Percentiles rank a stretch among this genome's conserved stretches.
Conservation (phyloP, 495 filamentous ascomycete species). For the Penicillium goetzii region DNA sequence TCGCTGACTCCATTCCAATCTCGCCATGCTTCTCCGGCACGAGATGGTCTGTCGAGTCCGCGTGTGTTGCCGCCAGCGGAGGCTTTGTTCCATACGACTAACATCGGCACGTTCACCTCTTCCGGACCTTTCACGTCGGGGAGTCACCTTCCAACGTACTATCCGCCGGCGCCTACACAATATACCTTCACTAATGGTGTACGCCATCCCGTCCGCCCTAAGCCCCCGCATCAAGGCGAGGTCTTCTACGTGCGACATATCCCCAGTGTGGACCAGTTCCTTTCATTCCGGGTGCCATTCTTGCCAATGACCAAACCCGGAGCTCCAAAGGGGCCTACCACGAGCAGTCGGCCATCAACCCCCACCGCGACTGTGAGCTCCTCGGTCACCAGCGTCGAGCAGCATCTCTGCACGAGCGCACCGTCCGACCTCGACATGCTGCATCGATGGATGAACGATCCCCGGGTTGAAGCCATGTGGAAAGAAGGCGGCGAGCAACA, state of each 20-base stretch:
- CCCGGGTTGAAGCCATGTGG: slow-evolving; percentile 84
- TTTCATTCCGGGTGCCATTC: slow-evolving; percentile 81
- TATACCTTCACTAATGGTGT: slow-evolving; percentile 78
- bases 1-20: slow-evolving; percentile 58
- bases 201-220: slow-evolving; percentile 85
- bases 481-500: slow-evolving; percentile 64
- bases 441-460: slow-evolving; percentile 87
- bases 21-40: slow-evolving; percentile 63
- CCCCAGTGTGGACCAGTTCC: slow-evolving; percentile 78
- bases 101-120: slow-evolving; percentile 67
- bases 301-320: slow-evolving; percentile 34
- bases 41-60: slow-evolving; percentile 40
- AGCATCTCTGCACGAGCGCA: slow-evolving; percentile 34
- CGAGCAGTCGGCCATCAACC: slow-evolving; percentile 22
- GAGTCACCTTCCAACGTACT: slow-evolving; percentile 88
- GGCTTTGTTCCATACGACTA: slow-evolving; percentile 33
- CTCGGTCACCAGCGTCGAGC: slow-evolving; percentile 31
- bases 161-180: slow-evolving; percentile 78
- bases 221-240: slow-evolving; percentile 85
- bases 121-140: slow-evolving; percentile 71
- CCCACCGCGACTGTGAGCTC: slow-evolving; percentile 35
- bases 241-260: slow-evolving; percentile 89
- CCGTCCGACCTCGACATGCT: slow-evolving; percentile 73
- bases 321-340: neutral
- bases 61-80: slow-evolving; percentile 27